Conservation (phyloP, 2,329 filamentous ascomycete species). For the Parasarocladium wereldwijsianum region DNA sequence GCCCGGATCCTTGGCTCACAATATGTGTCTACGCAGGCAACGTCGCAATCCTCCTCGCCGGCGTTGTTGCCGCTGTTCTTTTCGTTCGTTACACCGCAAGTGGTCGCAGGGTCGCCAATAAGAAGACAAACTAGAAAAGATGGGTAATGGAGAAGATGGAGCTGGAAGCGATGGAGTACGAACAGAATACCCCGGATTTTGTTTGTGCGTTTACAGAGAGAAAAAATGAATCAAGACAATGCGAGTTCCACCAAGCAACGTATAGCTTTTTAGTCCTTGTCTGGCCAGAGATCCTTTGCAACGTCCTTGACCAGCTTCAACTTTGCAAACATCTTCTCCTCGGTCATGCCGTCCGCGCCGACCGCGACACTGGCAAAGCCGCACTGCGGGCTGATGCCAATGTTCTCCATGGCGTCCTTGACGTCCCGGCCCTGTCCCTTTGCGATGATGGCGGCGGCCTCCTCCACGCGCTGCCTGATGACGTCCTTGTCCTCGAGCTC, state of each 20-base stretch:
- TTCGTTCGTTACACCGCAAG: constrained; percentile 20
- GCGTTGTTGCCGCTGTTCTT: constrained; percentile 16
- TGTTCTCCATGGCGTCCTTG: constrained; percentile 48
- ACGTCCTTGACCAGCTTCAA: constrained; percentile 52
- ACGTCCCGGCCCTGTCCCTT: constrained; percentile 44
- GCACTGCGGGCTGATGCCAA: constrained; percentile 57
- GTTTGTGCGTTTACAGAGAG: too few relatives aligned
- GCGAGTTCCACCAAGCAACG: constrained; percentile 1
- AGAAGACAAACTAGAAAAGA: constrained; percentile 21
- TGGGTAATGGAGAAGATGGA: too few relatives aligned
- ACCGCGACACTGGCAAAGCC: constrained; percentile 56
- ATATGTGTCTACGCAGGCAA: constrained; percentile 15
- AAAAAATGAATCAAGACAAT: too few relatives aligned
- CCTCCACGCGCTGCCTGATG: constrained; percentile 36
- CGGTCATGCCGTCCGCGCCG: constrained; percentile 47
- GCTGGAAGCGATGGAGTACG: too few relatives aligned
- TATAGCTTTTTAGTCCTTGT: not conserved
- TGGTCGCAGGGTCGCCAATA: constrained; percentile 13
- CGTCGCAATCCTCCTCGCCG: constrained; percentile 18
- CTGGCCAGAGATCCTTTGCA: constrained; percentile 48
- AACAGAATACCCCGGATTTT: too few relatives aligned
- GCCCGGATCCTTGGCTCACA: not conserved
- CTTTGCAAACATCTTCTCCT: constrained; percentile 57
- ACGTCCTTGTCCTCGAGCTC: constrained; percentile 38
- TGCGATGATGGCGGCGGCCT: constrained; percentile 51